A percentile compares a stretch with the other conserved stretches of the same genome.
Evolutionary conservation across 768 basidiomycete species (phyloP).

Genomic region (Pleurotus ostreatus): DNA sequence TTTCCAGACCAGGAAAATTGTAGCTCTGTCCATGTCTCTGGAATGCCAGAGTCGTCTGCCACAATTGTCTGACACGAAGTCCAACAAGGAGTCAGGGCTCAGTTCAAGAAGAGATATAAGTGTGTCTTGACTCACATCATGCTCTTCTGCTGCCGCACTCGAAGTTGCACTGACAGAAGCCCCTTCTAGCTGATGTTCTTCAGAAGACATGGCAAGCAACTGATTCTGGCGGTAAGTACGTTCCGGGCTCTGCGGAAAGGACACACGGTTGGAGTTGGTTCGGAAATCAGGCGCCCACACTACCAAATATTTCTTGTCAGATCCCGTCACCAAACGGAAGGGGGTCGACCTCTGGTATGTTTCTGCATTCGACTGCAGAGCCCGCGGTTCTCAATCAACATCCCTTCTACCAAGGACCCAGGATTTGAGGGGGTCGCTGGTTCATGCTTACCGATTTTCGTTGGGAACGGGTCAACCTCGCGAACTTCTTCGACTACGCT

Average conservation of each 20-base stretch:
- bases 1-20: constrained; percentile 74
- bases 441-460: constrained; percentile 1
- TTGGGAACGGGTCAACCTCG: constrained; percentile 5
- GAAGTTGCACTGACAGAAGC: too few species aligned
- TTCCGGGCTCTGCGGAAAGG: too few species aligned
- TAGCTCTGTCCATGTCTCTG: constrained; percentile 56
- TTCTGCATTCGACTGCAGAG: not conserved
- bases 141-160: too few species aligned
- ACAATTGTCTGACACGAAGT: too few species aligned
- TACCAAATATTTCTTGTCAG: too few species aligned
- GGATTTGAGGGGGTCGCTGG: not conserved
- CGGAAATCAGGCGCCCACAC: too few species aligned
- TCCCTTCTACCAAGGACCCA: not conserved
- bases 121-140: too few species aligned
- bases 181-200: not conserved
- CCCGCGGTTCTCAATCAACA: too few species aligned
- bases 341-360: not conserved
- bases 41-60: constrained; percentile 3
- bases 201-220: not conserved
- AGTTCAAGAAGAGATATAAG: not conserved
- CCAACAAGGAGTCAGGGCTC: too few species aligned
- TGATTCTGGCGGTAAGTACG: not conserved
- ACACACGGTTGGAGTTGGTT: too few species aligned
- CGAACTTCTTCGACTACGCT: not conserved
- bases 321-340: too few species aligned